Evolutionary conservation across 1,284 basidiomycete species (phyloP), one percentile per base, ranked within the genome.

Genomic region (Meripilus lineatus): DNA sequence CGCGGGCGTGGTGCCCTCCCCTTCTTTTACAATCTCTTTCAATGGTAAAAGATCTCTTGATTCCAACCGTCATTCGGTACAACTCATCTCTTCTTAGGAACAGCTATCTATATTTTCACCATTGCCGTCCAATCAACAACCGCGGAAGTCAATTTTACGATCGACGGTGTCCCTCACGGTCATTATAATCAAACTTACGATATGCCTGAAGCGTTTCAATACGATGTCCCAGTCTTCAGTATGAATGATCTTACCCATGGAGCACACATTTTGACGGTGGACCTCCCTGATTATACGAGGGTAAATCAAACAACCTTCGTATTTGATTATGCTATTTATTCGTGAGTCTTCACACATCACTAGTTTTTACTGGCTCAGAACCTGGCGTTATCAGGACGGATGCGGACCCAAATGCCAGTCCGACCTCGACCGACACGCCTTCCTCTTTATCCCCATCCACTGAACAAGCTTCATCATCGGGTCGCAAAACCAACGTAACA

Each of bases 31-130:
- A 14, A 32, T 51, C 32, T 47, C 30, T 20, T 51, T 51, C 32
- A 51, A n/a, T n/a, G 50, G 50, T 51, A n/a, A n/a, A n/a, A n/a
- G n/a, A n/a, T n/a, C n/a, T n/a, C n/a, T n/a, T 25, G 15, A 40
- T 41, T 28, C n/a, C 10, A 13, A 21, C 5, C 22, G n/a, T n/a
- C 32, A 14, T 25, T 45, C 15, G 13, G 24, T 18, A 22, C 17
- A 13, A n/a, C n/a, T 17, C 21, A 15, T 13, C 17, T 32, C 30
- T 5, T 10, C 28, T 8, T 39, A 51, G 50, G 50, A 13, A 47
- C 41, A 3, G 50, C 41, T 2, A 20, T 50, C 22, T 49, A 47
- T 32, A 38, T 51, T 8, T 50, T 38, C 26, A 46, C 40, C 26
- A 45, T 44, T 25, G 14, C 46, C n/a, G 34, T 38, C 21, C 23